Base-by-base conservation (phyloP, 331 rosid species). In the Cydonia oblonga region DNA sequence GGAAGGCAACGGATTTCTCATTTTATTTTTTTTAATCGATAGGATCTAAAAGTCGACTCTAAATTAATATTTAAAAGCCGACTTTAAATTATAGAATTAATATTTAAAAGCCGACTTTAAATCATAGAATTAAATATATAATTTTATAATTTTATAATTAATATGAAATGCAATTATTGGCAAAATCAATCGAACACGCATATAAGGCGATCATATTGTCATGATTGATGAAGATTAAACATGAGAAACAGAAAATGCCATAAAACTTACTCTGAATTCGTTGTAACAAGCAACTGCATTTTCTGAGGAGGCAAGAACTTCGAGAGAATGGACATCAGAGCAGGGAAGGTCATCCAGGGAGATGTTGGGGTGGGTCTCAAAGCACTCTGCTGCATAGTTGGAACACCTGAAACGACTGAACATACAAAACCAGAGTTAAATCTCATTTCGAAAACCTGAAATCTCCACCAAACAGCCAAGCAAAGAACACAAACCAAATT, bases 271-370 rank as follows among this genome's bases (percentile, higher is more conserved):
- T 46, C 32, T 54, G 59, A 66, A 80, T 74, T 77, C 83, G 1
- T 71, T 32, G 16, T 59, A 56, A 46, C 22, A 40, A 46, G 75
- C 58, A 8, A 22, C 25, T 18, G 42, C 75, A 78, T 67, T 40
- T 15, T 68, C 12, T 66, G 9, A 8, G 79, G 58, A 23, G 58
- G 24, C 25, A 81, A 51, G n/a, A 67, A 20, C 69, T 22, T 64
- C 3, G 83, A 26, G n/a, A 81, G 81, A 4, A 56, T 26, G 6
- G 51, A 7, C 6, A 83, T 64, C 25, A 83, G 26, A 40, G 53
- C 2, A 20, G 75, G 76, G 68, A 83, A 65, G 16, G 70, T 69
- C 84, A 79, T 30, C 79, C 77, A 69, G 3, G 79, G 77, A 5
- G 81, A 25, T 28, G 67, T 19, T 6, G 80, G 83, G 52, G 52